A percentile compares a stretch with the other conserved stretches of the same genome.
phyloP scores from a whole-genome alignment of 371 early-diverging fungal genomes.

The Mucor piriformis region DNA sequence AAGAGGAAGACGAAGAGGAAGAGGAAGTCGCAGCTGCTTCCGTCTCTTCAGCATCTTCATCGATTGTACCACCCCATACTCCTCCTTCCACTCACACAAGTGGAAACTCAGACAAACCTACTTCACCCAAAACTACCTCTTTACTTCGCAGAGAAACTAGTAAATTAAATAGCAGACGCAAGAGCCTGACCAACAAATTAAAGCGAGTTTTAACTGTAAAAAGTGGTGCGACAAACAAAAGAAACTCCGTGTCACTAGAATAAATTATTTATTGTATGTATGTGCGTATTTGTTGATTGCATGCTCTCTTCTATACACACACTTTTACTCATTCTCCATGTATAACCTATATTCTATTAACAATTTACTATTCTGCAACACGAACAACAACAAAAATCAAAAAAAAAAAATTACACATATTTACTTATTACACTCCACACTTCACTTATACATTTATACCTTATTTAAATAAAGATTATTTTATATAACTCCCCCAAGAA shows the following conservation, averaged over 20 bases:
- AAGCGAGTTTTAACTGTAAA: slow-evolving; percentile 20
- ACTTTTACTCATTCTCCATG: background rate
- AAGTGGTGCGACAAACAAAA: slow-evolving; percentile 9
- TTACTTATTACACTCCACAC: background rate
- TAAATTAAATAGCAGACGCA: slow-evolving; percentile 29
- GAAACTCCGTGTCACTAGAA: slow-evolving; percentile 13
- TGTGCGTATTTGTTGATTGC: slow-evolving; percentile 3
- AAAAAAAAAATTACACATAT: background rate
- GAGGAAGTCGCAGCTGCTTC: background rate
- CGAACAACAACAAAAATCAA: background rate
- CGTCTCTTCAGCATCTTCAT: slow-evolving; percentile 4
- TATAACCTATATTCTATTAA: background rate
- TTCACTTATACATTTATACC: background rate
- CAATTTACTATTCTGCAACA: background rate
- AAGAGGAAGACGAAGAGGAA: background rate
- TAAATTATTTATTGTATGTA: slow-evolving; percentile 2
- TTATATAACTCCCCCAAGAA: background rate
- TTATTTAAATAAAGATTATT: slow-evolving; percentile 1
- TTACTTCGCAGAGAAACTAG: slow-evolving; percentile 29
- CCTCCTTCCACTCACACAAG: slow-evolving; percentile 3
- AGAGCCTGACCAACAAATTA: slow-evolving; percentile 25
- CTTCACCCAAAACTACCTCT: slow-evolving; percentile 17
- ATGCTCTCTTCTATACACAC: too few species aligned
- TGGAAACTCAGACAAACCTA: background rate
- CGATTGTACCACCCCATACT: slow-evolving; percentile 15